Evolutionary conservation across 371 early-diverging fungal genomes (phyloP).

Genomic region (Mortierella sp.): DNA sequence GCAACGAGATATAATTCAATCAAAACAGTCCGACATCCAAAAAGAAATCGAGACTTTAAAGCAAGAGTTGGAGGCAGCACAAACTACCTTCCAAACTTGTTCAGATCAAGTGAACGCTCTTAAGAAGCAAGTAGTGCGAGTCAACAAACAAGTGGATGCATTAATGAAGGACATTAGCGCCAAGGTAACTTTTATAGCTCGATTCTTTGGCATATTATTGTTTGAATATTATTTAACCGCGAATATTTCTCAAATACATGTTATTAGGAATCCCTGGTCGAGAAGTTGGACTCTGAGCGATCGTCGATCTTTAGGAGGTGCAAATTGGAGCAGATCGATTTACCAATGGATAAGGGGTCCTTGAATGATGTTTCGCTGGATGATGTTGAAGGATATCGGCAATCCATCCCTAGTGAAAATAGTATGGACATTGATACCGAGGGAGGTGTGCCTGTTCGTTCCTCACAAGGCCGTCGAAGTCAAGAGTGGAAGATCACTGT

Average conservation of each 20-base stretch:
- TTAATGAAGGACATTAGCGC: constrained; percentile 73
- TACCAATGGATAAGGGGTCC: constrained; percentile 80
- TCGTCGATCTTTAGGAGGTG: constrained; percentile 86
- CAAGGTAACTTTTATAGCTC: constrained; percentile 52
- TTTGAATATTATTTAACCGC: neutral
- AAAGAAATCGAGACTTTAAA: constrained; percentile 56
- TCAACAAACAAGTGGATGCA: constrained; percentile 76
- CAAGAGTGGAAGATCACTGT: constrained; percentile 52
- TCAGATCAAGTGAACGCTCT: constrained; percentile 68
- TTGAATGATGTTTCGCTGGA: constrained; percentile 80
- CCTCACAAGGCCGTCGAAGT: constrained; percentile 37
- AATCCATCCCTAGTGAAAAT: constrained; percentile 38
- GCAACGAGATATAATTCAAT: constrained; percentile 58
- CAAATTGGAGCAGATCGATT: constrained; percentile 91
- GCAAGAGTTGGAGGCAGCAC: constrained; percentile 61
- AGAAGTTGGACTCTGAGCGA: constrained; percentile 81
- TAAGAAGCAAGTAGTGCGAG: constrained; percentile 70
- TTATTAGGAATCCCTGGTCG: constrained; percentile 77
- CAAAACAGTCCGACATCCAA: constrained; percentile 58
- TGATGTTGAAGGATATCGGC: constrained; percentile 61
- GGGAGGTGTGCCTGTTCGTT: constrained; percentile 9
- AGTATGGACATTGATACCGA: constrained; percentile 72
- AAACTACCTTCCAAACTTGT: constrained; percentile 61
- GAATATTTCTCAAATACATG: neutral
- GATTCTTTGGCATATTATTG: neutral